Conservation (phyloP, 129 eudicot genomes). For the Logfia minima region DNA sequence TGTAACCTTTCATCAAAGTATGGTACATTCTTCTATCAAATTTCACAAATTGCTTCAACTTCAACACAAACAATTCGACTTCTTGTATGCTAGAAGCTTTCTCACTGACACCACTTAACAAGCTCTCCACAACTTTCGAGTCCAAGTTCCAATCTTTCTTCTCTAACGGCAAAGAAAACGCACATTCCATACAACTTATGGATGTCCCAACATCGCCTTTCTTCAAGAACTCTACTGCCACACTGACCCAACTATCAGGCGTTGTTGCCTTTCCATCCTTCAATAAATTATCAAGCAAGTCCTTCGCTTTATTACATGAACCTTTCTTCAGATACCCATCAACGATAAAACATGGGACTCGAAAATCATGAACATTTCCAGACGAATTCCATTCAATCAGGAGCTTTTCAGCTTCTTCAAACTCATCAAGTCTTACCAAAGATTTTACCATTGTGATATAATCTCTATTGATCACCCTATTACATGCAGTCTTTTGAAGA, state of each 20-base stretch:
- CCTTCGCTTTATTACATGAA: conserved; percentile 51
- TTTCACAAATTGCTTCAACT: conserved; percentile 39
- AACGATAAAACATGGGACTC: conserved; percentile 47
- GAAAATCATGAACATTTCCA: conserved; percentile 66
- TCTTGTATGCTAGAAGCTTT: conserved; percentile 38
- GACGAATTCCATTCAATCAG: conserved; percentile 65
- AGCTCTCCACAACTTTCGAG: conserved; percentile 22
- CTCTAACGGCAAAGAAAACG: conserved; percentile 39
- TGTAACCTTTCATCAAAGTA: conserved; percentile 42
- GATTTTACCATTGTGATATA: conserved; percentile 53
- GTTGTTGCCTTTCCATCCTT: conserved; percentile 32
- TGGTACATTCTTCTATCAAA: conserved; percentile 57
- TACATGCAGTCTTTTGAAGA: conserved; percentile 53
- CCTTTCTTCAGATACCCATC: conserved; percentile 49
- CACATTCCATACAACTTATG: conserved; percentile 42
- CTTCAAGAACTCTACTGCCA: conserved; percentile 50
- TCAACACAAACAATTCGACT: conserved; percentile 35
- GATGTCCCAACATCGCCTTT: conserved; percentile 45
- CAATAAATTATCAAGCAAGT: conserved; percentile 42
- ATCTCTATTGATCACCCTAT: conserved; percentile 62
- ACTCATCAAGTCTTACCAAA: conserved; percentile 51
- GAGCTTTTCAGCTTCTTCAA: conserved; percentile 68
- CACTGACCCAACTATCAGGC: conserved; percentile 50
- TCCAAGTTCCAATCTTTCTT: conserved; percentile 47
- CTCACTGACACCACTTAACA: conserved; percentile 50